phyloP scores from a whole-genome alignment of 1,284 basidiomycete genomes.

The Ustilago tritici region DNA sequence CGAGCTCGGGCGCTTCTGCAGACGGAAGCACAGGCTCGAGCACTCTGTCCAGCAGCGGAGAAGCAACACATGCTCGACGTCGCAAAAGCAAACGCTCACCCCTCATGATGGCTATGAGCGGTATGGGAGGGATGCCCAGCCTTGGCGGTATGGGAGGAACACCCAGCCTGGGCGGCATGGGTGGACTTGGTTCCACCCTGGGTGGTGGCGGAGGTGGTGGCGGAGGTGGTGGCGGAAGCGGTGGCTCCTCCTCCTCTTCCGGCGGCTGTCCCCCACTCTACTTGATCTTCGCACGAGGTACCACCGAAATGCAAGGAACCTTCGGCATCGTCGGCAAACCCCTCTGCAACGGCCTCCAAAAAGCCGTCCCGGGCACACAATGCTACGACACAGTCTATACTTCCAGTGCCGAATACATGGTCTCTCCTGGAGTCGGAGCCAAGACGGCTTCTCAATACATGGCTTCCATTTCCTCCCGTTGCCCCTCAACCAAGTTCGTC shows the following conservation, averaged over 20 bases:
- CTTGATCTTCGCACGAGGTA: constrained; percentile 44
- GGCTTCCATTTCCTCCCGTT: constrained; percentile 8
- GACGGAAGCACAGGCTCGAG: not conserved
- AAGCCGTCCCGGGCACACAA: constrained; percentile 20
- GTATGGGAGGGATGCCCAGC: constrained; percentile 3
- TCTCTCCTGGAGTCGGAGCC: constrained; percentile 13
- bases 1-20: not conserved
- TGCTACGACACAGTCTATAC: constrained; percentile 40
- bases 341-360: constrained; percentile 27
- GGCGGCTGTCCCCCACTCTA: constrained; percentile 33
- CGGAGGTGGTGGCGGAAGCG: too few species aligned
- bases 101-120: constrained; percentile 6
- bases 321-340: constrained; percentile 42
- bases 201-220: constrained; percentile 3
- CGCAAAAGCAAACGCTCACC: constrained; percentile 8
- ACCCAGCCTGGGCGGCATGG: constrained; percentile 4
- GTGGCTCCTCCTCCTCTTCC: not conserved
- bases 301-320: constrained; percentile 39
- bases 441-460: constrained; percentile 21
- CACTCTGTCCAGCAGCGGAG: not conserved
- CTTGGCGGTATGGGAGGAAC: constrained; percentile 1
- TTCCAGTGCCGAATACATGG: constrained; percentile 34
- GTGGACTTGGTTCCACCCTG: not conserved
- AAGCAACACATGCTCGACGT: not conserved
- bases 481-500: constrained; percentile 33